Evolutionary conservation across 2,329 filamentous ascomycete genomes (phyloP).

Genomic region (Alternaria metachromatica): DNA sequence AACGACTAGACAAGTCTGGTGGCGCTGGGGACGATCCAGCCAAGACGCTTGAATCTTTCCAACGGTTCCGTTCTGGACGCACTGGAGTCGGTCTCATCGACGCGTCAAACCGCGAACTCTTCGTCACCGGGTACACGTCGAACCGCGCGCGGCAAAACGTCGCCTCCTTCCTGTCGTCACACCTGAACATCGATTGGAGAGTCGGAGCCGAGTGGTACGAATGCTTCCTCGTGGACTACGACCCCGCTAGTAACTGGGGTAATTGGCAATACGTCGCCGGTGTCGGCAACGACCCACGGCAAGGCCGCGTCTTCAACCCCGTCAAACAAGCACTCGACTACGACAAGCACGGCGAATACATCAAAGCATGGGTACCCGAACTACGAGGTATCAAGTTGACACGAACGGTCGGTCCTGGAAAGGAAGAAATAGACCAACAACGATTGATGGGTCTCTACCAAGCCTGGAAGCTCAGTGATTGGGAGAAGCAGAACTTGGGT

Average conservation of each 20-base stretch:
- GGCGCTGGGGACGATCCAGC: conserved; percentile 53
- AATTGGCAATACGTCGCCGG: conserved; percentile 85
- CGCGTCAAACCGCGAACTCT: conserved; percentile 75
- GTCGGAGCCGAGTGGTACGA: conserved; percentile 86
- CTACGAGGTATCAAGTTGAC: conserved; percentile 58
- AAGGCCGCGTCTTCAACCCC: conserved; percentile 78
- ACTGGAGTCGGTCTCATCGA: conserved; percentile 82
- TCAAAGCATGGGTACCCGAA: conserved; percentile 76
- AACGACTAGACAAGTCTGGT: conserved; percentile 26
- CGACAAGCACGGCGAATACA: conserved; percentile 72
- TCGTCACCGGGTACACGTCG: conserved; percentile 77
- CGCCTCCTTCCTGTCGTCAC: conserved; percentile 75
- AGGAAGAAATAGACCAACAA: conserved; percentile 46
- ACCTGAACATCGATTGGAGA: conserved; percentile 78
- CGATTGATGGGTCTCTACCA: conserved; percentile 70
- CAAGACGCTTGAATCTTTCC: conserved; percentile 54
- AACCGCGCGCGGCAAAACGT: conserved; percentile 80
- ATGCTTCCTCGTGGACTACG: conserved; percentile 75
- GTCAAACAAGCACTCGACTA: conserved; percentile 83
- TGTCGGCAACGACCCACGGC: conserved; percentile 78
- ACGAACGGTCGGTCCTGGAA: conserved; percentile 21
- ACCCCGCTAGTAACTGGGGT: conserved; percentile 77
- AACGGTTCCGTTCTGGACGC: conserved; percentile 67
- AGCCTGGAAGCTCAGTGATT: conserved; percentile 67
- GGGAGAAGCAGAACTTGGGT: conserved; percentile 64